Evolutionary conservation across 305 asterid genomes (phyloP), one percentile per base, ranked within the genome.

Genomic region (Plantago rigida): DNA sequence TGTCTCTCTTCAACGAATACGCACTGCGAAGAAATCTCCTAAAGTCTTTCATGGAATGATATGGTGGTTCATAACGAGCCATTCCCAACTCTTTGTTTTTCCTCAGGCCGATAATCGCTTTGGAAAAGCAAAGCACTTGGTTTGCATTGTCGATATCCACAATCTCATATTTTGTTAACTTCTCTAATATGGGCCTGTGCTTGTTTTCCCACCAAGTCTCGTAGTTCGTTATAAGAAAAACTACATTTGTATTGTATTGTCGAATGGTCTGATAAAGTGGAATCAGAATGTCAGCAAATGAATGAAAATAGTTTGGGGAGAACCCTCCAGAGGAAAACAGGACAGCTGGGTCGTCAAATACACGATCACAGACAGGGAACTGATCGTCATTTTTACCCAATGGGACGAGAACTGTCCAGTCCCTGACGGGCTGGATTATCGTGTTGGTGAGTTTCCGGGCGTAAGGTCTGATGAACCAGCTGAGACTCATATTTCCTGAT

Each of bases 271-370:
- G 45, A 69, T 66, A 85, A 13, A 83, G 71, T 0, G 92, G 92
- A 53, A 85, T 59, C 60, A 87, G 65, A 13, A 87, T 65, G 65
- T 87, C 94, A 34, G 80, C 19, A 71, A 85, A 75, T 60, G 71
- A 77, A 65, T 87, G 96, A 78, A 77, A 87, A 26, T 36, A 68
- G 74, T 85, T 85, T 3, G 74, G 78, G 17, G 82, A 53, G 67
- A 77, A 78, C 1, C 82, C 92, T n/a, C 78, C 81, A 5, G 70
- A 47, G n/a, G 94, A 85, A 81, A 87, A 85, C 7, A 85, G 62
- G 65, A 87, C 17, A 1, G 82, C 92, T 0, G 89, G 86, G 15
- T 52, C 45, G 11, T 41, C 57, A 29, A 70, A 63, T 17, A 42
- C 67, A 24, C 68, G 73, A 62, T 51, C 65, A 69, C 95, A 87